A percentile compares a stretch with the other conserved stretches of the same genome.
Evolutionary conservation across 352 stramenopile genomes (phyloP).

Genomic region (Aphanomyces cochlioides): DNA sequence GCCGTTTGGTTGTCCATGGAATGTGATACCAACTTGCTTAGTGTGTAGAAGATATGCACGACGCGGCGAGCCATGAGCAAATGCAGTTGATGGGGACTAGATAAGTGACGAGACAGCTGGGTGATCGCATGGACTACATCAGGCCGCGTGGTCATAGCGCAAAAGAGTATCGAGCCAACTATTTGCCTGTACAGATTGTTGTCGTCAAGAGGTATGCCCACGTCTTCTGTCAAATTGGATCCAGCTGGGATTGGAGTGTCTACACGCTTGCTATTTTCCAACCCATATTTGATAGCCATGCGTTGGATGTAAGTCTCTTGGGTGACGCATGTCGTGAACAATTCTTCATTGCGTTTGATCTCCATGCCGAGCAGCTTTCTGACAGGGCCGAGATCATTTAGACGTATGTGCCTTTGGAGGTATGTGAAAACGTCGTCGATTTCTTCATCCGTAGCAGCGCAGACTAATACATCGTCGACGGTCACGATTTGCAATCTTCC

Average conservation of each 20-base stretch:
- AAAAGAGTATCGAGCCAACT: constrained; percentile 12
- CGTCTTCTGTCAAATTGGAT: not conserved
- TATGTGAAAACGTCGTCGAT: not conserved
- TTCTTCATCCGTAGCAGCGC: not conserved
- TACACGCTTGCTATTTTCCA: not conserved
- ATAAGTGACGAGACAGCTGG: constrained; percentile 4
- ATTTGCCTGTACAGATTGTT: constrained; percentile 2
- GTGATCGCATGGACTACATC: constrained; percentile 16
- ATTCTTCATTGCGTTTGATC: not conserved
- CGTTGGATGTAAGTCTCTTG: not conserved
- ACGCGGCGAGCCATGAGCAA: constrained; percentile 5
- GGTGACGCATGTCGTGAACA: not conserved
- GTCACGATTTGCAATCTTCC: not conserved
- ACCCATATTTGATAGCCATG: not conserved
- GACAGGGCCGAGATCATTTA: not conserved
- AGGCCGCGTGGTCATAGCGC: not conserved
- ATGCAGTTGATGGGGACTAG: not conserved
- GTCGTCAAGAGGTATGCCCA: not conserved
- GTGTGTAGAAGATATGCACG: constrained; percentile 12
- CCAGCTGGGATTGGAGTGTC: not conserved
- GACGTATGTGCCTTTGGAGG: not conserved
- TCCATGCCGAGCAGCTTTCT: not conserved
- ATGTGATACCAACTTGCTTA: not conserved
- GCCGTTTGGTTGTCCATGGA: constrained; percentile 1
- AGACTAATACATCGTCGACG: not conserved